These are phyloP conservation scores for Cladosporium sp. DNA, from an alignment of 2,329 filamentous ascomycete species.

Conservation along the genomic window DNA sequence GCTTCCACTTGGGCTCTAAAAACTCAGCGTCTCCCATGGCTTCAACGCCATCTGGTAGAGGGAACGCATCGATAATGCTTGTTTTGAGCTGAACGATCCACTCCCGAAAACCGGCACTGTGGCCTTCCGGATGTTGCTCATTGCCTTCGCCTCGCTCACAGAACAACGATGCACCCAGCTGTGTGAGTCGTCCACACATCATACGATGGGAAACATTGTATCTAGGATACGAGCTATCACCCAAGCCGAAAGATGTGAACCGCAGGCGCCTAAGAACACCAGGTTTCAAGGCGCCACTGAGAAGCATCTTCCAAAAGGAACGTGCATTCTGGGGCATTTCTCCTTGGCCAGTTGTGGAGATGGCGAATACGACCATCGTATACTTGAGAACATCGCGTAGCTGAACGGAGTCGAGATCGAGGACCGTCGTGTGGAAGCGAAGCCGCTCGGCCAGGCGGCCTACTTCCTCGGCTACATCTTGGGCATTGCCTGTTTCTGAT, in stretches of 20 bases:
- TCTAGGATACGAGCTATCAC: slow-evolving; percentile 92
- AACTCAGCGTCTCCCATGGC: slow-evolving; percentile 71
- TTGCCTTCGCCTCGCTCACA: slow-evolving; percentile 81
- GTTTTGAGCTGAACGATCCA: slow-evolving; percentile 55
- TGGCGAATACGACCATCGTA: slow-evolving; percentile 66
- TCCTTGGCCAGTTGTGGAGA: slow-evolving; percentile 92
- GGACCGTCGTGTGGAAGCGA: slow-evolving; percentile 69
- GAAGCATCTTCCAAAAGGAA: slow-evolving; percentile 77
- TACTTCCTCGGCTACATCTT: slow-evolving; percentile 84
- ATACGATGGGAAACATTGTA: slow-evolving; percentile 90
- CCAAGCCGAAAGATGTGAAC: slow-evolving; percentile 85
- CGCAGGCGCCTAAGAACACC: slow-evolving; percentile 62
- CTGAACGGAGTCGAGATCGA: slow-evolving; percentile 70
- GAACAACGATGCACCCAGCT: slow-evolving; percentile 74
- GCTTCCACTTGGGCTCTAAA: slow-evolving; percentile 68
- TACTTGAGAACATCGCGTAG: slow-evolving; percentile 48
- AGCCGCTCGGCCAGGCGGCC: slow-evolving; percentile 69
- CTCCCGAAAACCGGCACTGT: slow-evolving; percentile 33
- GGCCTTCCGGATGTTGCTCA: slow-evolving; percentile 91
- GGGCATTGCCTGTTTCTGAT: slow-evolving; percentile 90
- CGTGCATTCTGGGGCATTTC: slow-evolving; percentile 82
- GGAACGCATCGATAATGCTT: slow-evolving; percentile 61
- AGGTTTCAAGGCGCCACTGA: slow-evolving; percentile 70
- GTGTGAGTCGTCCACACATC: slow-evolving; percentile 74
- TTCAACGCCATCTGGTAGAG: slow-evolving; percentile 60